Evolutionary conservation across 768 basidiomycete genomes (phyloP), one percentile per base, ranked within the genome.

Genomic region (Trametes maxima): DNA sequence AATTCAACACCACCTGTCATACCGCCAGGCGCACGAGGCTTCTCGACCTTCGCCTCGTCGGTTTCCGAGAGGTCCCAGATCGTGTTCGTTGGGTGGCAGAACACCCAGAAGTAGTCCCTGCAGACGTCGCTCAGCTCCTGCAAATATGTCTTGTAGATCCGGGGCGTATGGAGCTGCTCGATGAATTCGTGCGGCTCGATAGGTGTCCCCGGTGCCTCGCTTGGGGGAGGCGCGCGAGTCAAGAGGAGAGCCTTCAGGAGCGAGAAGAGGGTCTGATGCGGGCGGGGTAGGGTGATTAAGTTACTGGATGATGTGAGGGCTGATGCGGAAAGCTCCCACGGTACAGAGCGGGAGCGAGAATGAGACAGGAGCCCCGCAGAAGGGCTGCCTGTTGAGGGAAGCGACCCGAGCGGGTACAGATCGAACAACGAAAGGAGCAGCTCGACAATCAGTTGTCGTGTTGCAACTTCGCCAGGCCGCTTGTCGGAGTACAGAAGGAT

Each of bases 1-100:
- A 89, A 95, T 70, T 99, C 97, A 13, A 99, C 97, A 5, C 97
- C 97, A 6, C 96, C 97, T 0, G 97, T 98, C 88, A 98, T 98
- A 16, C 97, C 96, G 5, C 95, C 94, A 2, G 97, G 97, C 13
- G 97, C 96, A 58, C 90, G 82, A 14, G 94, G 94, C 69, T 88
- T 90, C 75, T 97, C 95, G 4, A 94, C 93, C 61, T 85, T 84
- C 2, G 77, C 83, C 70, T 94, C 89, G 70, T 98, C 93, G 2
- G 92, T 89, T 67, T 96, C 90, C 8, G 80, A 73, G 19, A 97
- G 76, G 19, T 87, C 79, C 96, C 96, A 98, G 52, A 98, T 87
- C 0, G 87, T 86, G 67, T 98, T 99, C 71, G 88, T 89, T 2
- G 90, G 90, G 71, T 99, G 97, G 72, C 96, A 98, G 76, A 98